These are phyloP conservation scores for Myrica gale DNA, from an alignment of 306 rosid genomes.

Conservation along the genomic window DNA sequence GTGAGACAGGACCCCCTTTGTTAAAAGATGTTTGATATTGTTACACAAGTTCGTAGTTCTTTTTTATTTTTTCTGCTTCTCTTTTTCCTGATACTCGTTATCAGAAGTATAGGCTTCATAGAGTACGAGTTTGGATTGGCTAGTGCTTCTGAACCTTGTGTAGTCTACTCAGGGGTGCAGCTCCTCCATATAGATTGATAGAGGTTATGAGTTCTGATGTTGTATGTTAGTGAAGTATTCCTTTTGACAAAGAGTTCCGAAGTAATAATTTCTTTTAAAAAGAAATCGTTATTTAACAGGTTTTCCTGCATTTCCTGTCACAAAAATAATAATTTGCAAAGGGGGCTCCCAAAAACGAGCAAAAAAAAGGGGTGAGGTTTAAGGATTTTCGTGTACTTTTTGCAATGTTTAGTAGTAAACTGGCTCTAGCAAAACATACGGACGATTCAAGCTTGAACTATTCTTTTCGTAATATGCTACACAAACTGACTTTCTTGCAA, in stretches of 20 bases:
- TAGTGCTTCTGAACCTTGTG: slow-evolving; percentile 42
- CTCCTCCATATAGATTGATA: slow-evolving; percentile 39
- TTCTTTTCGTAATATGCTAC: no score
- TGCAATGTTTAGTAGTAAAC: no score
- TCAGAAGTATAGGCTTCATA: slow-evolving; percentile 53
- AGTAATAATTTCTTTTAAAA: slow-evolving; percentile 18
- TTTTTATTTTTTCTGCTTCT: slow-evolving; percentile 19
- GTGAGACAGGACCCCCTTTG: slow-evolving; percentile 40
- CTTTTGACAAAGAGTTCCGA: slow-evolving; percentile 20
- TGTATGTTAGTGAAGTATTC: slow-evolving; percentile 40
- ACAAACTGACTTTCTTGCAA: no score
- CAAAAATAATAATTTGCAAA: no score
- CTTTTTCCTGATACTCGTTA: slow-evolving; percentile 26
- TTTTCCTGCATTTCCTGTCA: background rate
- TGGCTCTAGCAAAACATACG: no score
- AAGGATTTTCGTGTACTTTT: no score
- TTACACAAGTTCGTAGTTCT: slow-evolving; percentile 40
- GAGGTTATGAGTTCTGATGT: slow-evolving; percentile 41
- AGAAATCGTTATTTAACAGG: background rate
- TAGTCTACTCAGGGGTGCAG: slow-evolving; percentile 46
- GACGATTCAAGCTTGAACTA: no score
- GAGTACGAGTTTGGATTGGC: slow-evolving; percentile 51
- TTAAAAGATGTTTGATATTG: slow-evolving; percentile 55
- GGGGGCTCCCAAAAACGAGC: no score
- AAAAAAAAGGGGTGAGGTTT: no score